A percentile compares a stretch with the other conserved stretches of the same genome.
These are phyloP conservation scores for Solanum bulbocastanum DNA, from an alignment of 257 asterid species.

Conservation along the genomic window DNA sequence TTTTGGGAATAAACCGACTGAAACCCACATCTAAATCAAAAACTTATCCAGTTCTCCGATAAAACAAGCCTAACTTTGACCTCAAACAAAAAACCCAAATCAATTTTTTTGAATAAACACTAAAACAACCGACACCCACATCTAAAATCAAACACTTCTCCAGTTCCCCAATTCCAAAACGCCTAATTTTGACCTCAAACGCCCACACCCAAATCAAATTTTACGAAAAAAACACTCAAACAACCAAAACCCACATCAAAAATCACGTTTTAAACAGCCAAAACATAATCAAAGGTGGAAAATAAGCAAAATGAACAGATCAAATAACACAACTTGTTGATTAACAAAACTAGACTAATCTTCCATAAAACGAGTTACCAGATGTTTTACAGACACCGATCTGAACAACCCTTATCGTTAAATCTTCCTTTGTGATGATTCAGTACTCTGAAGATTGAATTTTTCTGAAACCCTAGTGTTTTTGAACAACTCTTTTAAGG, in stretches of 20 bases:
- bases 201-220: neutral
- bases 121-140: neutral
- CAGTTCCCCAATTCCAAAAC: neutral
- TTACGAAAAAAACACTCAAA: neutral
- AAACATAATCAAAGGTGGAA: neutral
- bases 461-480: neutral
- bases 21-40: neutral
- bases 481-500: neutral
- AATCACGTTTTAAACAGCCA: neutral
- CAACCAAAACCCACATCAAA: neutral
- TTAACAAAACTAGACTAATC: neutral
- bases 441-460: neutral
- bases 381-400: neutral
- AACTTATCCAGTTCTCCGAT: neutral
- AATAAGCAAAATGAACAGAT: neutral
- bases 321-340: neutral
- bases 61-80: neutral
- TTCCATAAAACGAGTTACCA: neutral
- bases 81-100: neutral
- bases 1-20: neutral
- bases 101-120: neutral
- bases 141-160: neutral
- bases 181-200: neutral
- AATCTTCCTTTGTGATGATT: neutral
- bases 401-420: neutral